Evolutionary conservation across 2,329 filamentous ascomycete genomes (phyloP), one percentile per base, ranked within the genome.

Genomic region (Polytolypa hystricis): DNA sequence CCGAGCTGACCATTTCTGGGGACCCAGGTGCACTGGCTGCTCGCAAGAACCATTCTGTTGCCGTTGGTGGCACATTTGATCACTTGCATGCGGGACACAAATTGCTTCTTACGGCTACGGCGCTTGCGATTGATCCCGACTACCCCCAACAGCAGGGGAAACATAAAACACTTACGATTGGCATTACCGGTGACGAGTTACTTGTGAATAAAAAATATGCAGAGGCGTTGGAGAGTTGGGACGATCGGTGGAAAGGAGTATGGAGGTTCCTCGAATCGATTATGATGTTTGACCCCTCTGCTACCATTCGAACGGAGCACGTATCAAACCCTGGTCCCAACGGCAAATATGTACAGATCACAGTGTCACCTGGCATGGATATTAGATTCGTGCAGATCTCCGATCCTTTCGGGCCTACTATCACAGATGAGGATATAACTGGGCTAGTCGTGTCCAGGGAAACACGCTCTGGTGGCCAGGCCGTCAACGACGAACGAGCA

Each of bases 1-100:
- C 23, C 17, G 14, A 18, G 12, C 10, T 12, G 15, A 7, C 10
- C 4, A 14, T 28, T 17, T 23, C 33, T 12, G 28, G 33, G 15
- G 12, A 28, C n/a, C n/a, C n/a, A 26, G 27, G 11, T 11, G 25
- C 19, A n/a, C 20, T 26, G n/a, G 14, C 26, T 33, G 35, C 35
- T 15, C 30, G 33, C 11, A 44, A 48, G 28, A 73, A 83, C 55
- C 62, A 67, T 41, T 71, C 74, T 10, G 81, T 93, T 33, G 84
- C 81, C 35, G 74, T 96, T 9, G 91, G 89, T 19, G 91, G 91
- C 7, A 98, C 91, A 0, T 98, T 96, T 61, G 91, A 98, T 57
- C 86, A 96, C 60, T 72, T 98, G 15, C 91, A 98, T 55, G 79
- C 84, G 3, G 91, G 91, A 4, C 91, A 98, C 65, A 98, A 96